A percentile compares a stretch with the other conserved stretches of the same genome.
phyloP scores from a whole-genome alignment of 768 basidiomycete genomes.

The Lentinula guzmanii region DNA sequence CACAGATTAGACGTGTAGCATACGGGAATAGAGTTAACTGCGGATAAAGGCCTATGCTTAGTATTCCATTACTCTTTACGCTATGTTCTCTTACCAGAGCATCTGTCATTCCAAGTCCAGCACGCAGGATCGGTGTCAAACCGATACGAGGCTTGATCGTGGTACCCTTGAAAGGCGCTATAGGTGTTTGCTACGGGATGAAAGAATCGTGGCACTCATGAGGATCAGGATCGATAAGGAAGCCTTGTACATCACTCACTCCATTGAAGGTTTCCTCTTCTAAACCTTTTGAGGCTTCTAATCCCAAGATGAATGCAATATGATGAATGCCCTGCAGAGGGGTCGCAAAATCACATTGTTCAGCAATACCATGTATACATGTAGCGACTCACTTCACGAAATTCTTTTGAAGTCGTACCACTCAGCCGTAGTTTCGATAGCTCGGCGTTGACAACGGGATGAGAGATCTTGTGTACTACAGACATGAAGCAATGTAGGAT shows the following conservation, averaged over 20 bases:
- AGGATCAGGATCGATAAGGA: neutral
- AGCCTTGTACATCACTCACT: slow-evolving; percentile 33
- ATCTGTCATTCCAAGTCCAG: slow-evolving; percentile 91
- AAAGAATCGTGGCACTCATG: slow-evolving; percentile 2
- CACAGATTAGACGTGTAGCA: slow-evolving; percentile 16
- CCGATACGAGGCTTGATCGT: slow-evolving; percentile 74
- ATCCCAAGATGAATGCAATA: slow-evolving; percentile 73
- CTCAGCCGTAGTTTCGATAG: slow-evolving; percentile 64
- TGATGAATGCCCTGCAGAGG: slow-evolving; percentile 62
- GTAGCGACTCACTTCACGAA: slow-evolving; percentile 57
- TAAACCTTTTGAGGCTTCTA: slow-evolving; percentile 72
- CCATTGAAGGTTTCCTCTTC: slow-evolving; percentile 58
- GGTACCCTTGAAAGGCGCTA: slow-evolving; percentile 74
- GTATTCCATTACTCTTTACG: neutral
- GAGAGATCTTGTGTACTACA: slow-evolving; percentile 48
- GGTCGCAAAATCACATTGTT: neutral
- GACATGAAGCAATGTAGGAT: neutral
- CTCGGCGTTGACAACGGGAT: slow-evolving; percentile 70
- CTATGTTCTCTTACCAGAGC: slow-evolving; percentile 43
- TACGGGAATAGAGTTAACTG: slow-evolving; percentile 78
- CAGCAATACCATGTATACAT: neutral
- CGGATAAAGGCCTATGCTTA: neutral
- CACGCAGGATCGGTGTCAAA: slow-evolving; percentile 86
- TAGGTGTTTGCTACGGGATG: slow-evolving; percentile 59
- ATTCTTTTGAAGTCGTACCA: slow-evolving; percentile 63